Evolutionary conservation across 208 protist species (phyloP), one percentile per base, ranked within the genome.

Genomic region (Sergeia podlipaevii): DNA sequence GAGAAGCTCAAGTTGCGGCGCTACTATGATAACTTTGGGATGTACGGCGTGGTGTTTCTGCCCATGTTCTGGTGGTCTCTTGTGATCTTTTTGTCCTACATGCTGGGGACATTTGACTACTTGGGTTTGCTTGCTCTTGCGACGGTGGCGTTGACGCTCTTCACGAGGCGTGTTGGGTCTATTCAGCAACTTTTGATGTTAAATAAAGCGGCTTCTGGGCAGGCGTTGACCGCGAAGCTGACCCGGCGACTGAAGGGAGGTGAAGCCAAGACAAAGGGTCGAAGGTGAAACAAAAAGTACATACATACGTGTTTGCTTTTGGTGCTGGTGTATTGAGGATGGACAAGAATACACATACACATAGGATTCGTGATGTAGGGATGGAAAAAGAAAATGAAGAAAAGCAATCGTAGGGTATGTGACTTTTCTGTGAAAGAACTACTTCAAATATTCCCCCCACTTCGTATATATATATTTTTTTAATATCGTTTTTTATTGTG

Each of bases 1-100:
- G 65, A 70, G 39, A 95, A 92, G 61, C 70, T 96, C 15, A 79
- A 93, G 27, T 78, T 96, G 27, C 63, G 88, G 48, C 93, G 94
- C 57, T 86, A 96, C 70, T 81, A 86, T 64, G 85, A 69, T 57
- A 83, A 82, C 18, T 51, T 94, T 18, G 90, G 94, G n/a, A n/a
- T n/a, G n/a, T n/a, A n/a, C n/a, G n/a, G n/a, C 33, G 74, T 65
- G 72, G 18, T 80, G 46, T 17, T 80, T 28, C 36, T 80, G 32
- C 72, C 53, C 50, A 48, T 47, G 6, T 72, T 72, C 53, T n/a
- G n/a, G n/a, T n/a, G n/a, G n/a, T n/a, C n/a, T n/a, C n/a, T n/a
- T n/a, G n/a, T n/a, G n/a, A n/a, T n/a, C n/a, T n/a, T n/a, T n/a
- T n/a, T n/a, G n/a, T n/a, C n/a, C n/a, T n/a, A n/a, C n/a, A n/a